These are phyloP conservation scores for Gossypium australe DNA, from an alignment of 345 rosid species.

Conservation along the genomic window DNA sequence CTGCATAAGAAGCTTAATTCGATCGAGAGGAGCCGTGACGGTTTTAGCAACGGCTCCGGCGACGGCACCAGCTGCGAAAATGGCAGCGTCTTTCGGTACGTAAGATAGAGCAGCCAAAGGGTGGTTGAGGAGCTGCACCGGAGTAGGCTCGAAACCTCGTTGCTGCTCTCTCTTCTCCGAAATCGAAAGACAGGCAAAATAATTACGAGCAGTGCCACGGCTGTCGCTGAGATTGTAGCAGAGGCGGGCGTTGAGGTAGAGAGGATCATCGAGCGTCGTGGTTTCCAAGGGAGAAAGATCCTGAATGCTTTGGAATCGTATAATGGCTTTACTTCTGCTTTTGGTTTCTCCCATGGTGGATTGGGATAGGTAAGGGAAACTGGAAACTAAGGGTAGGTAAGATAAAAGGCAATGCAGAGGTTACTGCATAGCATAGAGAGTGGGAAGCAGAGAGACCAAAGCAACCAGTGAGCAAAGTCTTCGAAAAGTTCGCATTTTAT, in stretches of 20 bases:
- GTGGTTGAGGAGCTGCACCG: slow-evolving; percentile 59
- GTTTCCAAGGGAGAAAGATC: slow-evolving; percentile 25
- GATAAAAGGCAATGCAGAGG: slow-evolving; percentile 16
- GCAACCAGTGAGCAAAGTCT: background rate
- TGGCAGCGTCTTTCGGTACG: slow-evolving; percentile 69
- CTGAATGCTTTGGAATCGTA: slow-evolving; percentile 26
- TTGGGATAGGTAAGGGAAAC: background rate
- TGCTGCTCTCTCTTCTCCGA: slow-evolving; percentile 45
- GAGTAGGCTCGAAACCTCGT: slow-evolving; percentile 47
- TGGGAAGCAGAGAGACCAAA: background rate
- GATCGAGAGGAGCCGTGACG: slow-evolving; percentile 94
- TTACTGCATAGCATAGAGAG: background rate
- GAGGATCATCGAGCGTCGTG: slow-evolving; percentile 8
- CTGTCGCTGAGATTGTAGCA: slow-evolving; percentile 1
- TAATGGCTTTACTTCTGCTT: slow-evolving; percentile 14
- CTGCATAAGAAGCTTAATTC: slow-evolving; percentile 94
- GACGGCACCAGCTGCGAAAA: slow-evolving; percentile 85
- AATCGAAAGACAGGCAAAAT: slow-evolving; percentile 62
- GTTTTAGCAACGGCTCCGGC: slow-evolving; percentile 97
- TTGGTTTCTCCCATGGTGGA: slow-evolving; percentile 31
- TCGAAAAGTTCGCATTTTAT: background rate
- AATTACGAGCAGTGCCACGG: slow-evolving; percentile 26
- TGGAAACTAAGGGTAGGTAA: background rate
- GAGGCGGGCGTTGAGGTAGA: slow-evolving; percentile 24
- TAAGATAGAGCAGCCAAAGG: slow-evolving; percentile 67